Evolutionary conservation across 495 filamentous ascomycete species (phyloP).

Genomic region (Penicillium chermesinum): DNA sequence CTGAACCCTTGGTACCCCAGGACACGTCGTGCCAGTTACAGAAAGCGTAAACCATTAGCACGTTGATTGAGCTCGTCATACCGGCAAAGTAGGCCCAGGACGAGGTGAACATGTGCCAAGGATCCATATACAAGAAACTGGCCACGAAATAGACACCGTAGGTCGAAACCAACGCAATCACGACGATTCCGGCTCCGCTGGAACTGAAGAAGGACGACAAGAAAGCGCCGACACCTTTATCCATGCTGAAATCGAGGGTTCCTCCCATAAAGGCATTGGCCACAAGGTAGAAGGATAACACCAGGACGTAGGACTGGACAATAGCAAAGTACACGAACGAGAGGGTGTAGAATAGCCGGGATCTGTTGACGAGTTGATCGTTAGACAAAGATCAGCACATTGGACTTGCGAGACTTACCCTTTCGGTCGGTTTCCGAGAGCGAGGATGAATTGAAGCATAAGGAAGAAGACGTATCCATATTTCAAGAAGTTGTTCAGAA

Average conservation of each 20-base stretch:
- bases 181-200: constrained; percentile 69
- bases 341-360: constrained; percentile 62
- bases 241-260: constrained; percentile 48
- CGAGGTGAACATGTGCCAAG: constrained; percentile 99
- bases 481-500: constrained; percentile 80
- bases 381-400: no score
- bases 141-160: constrained; percentile 94
- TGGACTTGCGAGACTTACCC: constrained; percentile 45
- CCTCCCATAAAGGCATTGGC: constrained; percentile 65
- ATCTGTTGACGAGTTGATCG: constrained; percentile 48
- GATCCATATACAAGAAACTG: constrained; percentile 94
- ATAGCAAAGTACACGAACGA: constrained; percentile 85
- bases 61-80: constrained; percentile 97
- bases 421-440: constrained; percentile 92
- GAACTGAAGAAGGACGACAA: constrained; percentile 74
- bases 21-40: constrained; percentile 99
- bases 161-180: constrained; percentile 85
- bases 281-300: constrained; percentile 84
- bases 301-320: constrained; percentile 82
- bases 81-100: constrained; percentile 88
- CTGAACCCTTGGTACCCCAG: constrained; percentile 98
- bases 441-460: constrained; percentile 90
- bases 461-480: constrained; percentile 89
- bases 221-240: constrained; percentile 45
- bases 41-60: constrained; percentile 96